phyloP scores from a whole-genome alignment of 225 moss, liverwort and hornwort species.

The Pseudisothecium myosuroides region DNA sequence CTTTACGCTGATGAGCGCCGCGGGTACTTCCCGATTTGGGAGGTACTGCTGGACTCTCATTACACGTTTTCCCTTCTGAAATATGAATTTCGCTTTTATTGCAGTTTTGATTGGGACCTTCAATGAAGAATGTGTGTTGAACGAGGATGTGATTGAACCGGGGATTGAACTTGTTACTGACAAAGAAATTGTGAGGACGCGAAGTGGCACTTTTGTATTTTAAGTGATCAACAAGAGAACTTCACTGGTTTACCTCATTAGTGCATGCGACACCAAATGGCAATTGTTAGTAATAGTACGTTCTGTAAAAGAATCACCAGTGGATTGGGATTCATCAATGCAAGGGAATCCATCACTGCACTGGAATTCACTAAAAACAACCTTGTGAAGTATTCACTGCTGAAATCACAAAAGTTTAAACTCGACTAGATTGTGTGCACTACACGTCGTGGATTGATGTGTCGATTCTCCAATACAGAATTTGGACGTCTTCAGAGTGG shows the following conservation, averaged over 20 bases:
- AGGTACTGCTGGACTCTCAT: conserved; percentile 20
- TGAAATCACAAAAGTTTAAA: neutral
- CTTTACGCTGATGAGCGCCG: conserved; percentile 58
- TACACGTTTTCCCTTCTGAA: neutral
- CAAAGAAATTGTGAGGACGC: neutral
- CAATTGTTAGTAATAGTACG: neutral
- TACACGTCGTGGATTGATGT: neutral
- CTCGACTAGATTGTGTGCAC: neutral
- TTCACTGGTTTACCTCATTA: neutral
- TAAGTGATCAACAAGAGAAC: neutral
- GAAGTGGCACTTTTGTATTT: neutral
- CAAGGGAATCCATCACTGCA: neutral
- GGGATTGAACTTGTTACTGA: neutral
- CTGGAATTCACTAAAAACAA: neutral
- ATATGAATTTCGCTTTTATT: neutral
- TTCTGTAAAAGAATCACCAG: neutral
- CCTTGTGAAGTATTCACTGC: neutral
- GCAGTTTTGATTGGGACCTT: neutral
- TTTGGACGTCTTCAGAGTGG: neutral
- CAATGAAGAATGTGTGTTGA: neutral
- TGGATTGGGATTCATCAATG: neutral
- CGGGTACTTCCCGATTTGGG: conserved; percentile 78
- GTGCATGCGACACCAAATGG: neutral
- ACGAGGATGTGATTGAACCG: neutral
- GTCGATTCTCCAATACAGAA: neutral